Evolutionary conservation across 306 rosid species (phyloP).

Genomic region (Purshia tridentata): DNA sequence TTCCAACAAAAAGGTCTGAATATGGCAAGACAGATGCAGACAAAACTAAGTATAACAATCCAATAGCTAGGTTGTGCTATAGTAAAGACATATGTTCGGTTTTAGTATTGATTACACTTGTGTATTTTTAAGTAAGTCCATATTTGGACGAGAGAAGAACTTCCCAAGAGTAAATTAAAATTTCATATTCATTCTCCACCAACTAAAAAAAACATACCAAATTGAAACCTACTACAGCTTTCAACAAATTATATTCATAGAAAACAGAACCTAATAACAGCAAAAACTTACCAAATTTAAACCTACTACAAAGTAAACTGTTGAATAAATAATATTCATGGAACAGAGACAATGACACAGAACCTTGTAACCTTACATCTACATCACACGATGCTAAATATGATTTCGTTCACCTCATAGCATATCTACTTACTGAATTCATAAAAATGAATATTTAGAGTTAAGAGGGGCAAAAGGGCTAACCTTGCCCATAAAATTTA

Average conservation of each 20-base stretch:
- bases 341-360: not conserved
- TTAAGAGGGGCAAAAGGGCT: constrained; percentile 16
- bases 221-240: not conserved
- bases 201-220: not conserved
- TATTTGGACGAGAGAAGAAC: not conserved
- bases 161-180: not conserved
- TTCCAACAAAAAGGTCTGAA: not conserved
- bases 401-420: not conserved
- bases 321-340: not conserved
- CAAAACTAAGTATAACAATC: not conserved
- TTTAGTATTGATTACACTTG: not conserved
- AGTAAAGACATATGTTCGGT: not conserved
- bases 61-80: not conserved
- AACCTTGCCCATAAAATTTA: constrained; percentile 90
- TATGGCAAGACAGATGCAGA: not conserved
- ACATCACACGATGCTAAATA: not conserved
- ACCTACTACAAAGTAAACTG: not conserved
- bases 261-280: not conserved
- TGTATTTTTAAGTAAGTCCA: not conserved
- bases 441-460: constrained; percentile 2
- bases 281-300: not conserved
- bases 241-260: not conserved
- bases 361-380: not conserved
- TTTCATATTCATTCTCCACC: not conserved
- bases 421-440: constrained; percentile 20